phyloP scores from a whole-genome alignment of 169 alveolate species.

The Plasmodium coatneyi region DNA sequence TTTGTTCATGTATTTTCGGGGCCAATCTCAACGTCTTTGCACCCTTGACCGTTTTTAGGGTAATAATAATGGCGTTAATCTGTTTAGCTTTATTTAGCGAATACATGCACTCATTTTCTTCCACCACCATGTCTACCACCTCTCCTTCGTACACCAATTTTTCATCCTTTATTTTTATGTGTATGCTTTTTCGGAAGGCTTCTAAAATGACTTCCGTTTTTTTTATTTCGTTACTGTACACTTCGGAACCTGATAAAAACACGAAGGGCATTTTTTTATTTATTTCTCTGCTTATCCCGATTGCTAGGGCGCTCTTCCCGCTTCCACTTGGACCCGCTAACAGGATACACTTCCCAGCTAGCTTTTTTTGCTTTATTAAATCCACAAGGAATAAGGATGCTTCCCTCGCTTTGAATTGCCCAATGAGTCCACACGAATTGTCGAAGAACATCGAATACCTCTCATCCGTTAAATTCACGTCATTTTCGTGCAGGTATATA shows the following conservation, averaged over 20 bases:
- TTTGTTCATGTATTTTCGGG: constrained; percentile 97
- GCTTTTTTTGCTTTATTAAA: constrained; percentile 95
- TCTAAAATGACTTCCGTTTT: constrained; percentile 99
- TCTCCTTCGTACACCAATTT: constrained; percentile 94
- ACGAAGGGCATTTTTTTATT: constrained; percentile 99
- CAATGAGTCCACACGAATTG: constrained; percentile 95
- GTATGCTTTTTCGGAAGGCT: constrained; percentile 99
- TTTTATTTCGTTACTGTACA: constrained; percentile 98
- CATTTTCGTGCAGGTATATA: constrained; percentile 72
- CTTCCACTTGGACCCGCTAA: constrained; percentile 98
- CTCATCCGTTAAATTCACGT: constrained; percentile 72
- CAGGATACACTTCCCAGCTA: constrained; percentile 95
- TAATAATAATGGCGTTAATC: constrained; percentile 94
- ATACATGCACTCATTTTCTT: constrained; percentile 83
- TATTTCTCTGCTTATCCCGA: constrained; percentile 98
- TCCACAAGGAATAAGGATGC: constrained; percentile 99
- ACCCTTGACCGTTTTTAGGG: constrained; percentile 98
- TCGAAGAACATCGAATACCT: constrained; percentile 79
- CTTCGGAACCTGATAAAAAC: constrained; percentile 99
- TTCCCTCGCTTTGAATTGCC: constrained; percentile 99
- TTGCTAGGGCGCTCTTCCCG: constrained; percentile 99
- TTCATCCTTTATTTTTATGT: constrained; percentile 97
- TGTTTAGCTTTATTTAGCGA: constrained; percentile 89
- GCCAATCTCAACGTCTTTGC: constrained; percentile 97
- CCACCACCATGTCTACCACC: constrained; percentile 84